Conservation (phyloP, 495 filamentous ascomycete genomes). For the Aspergillus nidulans region DNA sequence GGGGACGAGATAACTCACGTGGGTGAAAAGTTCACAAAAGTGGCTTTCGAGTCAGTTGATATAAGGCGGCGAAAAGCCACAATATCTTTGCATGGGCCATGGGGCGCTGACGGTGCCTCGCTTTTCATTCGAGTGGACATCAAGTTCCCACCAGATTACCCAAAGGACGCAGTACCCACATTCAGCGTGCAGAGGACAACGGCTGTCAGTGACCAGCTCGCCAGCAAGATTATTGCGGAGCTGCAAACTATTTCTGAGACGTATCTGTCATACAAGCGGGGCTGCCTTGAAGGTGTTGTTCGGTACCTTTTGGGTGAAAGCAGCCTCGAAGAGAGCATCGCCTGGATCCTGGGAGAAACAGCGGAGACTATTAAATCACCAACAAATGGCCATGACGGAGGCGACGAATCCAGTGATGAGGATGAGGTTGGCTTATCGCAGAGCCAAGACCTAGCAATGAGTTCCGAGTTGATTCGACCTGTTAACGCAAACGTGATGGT, state of each 20-base stretch:
- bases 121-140: constrained; percentile 77
- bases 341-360: constrained; percentile 54
- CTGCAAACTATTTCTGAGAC: constrained; percentile 65
- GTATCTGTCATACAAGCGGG: constrained; percentile 63
- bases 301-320: constrained; percentile 82
- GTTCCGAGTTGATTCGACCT: constrained; percentile 48
- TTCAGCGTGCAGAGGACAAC: constrained; percentile 76
- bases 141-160: constrained; percentile 75
- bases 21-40: constrained; percentile 75
- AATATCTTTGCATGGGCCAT: constrained; percentile 82
- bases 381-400: constrained; percentile 56
- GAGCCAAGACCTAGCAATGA: constrained; percentile 51
- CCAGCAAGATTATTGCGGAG: constrained; percentile 60
- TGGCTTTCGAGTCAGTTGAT: constrained; percentile 81
- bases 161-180: constrained; percentile 56
- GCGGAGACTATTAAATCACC: constrained; percentile 43
- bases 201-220: constrained; percentile 65
- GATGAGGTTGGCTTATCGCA: constrained; percentile 63
- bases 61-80: constrained; percentile 66
- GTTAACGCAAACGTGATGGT: constrained; percentile 71
- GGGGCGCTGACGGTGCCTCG: constrained; percentile 65
- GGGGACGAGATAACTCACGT: constrained; percentile 86
- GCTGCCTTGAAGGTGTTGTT: constrained; percentile 77
- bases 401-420: constrained; percentile 77
- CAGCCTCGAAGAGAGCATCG: constrained; percentile 67